Conservation (phyloP, 2,329 filamentous ascomycete genomes). For the Alternaria ventricosa region DNA sequence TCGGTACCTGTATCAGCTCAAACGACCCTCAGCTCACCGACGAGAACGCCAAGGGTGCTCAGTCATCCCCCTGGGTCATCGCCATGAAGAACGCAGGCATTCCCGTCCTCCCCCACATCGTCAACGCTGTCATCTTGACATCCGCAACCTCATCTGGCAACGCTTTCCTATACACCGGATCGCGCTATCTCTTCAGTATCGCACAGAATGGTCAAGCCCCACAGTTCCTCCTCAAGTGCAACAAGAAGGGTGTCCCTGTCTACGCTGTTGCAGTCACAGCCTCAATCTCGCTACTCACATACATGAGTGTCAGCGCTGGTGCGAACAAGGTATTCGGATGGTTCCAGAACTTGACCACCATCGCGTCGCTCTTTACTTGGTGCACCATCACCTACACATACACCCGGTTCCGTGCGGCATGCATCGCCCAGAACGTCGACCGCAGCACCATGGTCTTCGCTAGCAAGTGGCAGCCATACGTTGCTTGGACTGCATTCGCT, state of each 20-base stretch:
- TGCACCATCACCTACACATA: slow-evolving; percentile 62
- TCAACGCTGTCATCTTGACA: slow-evolving; percentile 79
- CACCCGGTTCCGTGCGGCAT: slow-evolving; percentile 60
- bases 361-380: slow-evolving; percentile 63
- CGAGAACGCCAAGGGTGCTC: slow-evolving; percentile 47
- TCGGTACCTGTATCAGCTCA: slow-evolving; percentile 66
- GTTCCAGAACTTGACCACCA: slow-evolving; percentile 73
- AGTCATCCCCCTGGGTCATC: slow-evolving; percentile 60
- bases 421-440: slow-evolving; percentile 60
- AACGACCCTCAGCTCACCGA: slow-evolving; percentile 59
- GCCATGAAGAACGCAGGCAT: slow-evolving; percentile 73
- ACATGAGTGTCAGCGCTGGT: slow-evolving; percentile 56
- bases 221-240: slow-evolving; percentile 57
- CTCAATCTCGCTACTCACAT: slow-evolving; percentile 56
- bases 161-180: slow-evolving; percentile 65
- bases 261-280: slow-evolving; percentile 48
- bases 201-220: slow-evolving; percentile 61
- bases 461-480: slow-evolving; percentile 57
- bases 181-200: slow-evolving; percentile 59
- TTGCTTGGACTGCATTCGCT: slow-evolving; percentile 65
- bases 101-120: slow-evolving; percentile 70
- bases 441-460: slow-evolving; percentile 60
- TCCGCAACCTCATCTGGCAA: slow-evolving; percentile 75
- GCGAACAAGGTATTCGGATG: slow-evolving; percentile 65
- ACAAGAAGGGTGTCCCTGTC: slow-evolving; percentile 53